Base-by-base conservation (phyloP, 2,329 filamentous ascomycete species). In the Xylogone sp. region DNA sequence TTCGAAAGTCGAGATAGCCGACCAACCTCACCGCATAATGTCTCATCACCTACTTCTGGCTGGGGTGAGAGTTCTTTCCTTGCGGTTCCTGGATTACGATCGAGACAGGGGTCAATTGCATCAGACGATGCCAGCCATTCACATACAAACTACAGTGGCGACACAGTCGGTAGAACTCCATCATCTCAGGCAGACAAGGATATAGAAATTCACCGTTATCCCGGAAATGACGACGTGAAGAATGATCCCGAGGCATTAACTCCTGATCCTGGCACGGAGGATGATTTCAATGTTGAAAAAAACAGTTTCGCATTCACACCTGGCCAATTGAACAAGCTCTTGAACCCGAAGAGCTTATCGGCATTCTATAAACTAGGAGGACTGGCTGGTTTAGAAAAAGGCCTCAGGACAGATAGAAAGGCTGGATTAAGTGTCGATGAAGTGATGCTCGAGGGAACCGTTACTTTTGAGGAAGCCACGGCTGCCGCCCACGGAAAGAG, bases 301-400 rank as follows among this genome's bases (percentile, higher is more conserved):
- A 90, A 88, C 66, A 82, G 77, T 43, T 90, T 91, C 60, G 87
- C 86, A 8, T 90, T 85, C 61, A 80, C 83, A 0, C 85, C 85
- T 10, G 88, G 88, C 21, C 87, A 88, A 59, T 71, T 90, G 60
- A 83, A 82, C 56, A 93, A 93, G 70, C 71, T 94, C 6, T 75
- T 91, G 48, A 92, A 92, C 57, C 88, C 89, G 1, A 94, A 94
- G 70, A 91, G 79, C 60, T 73, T 88, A 54, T 75, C 81, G 21
- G 88, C 88, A 3, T 90, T 92, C 55, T 83, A 87, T 59, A 87
- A 87, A 5, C 69, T 94, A 2, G 89, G 89, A 50, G 89, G 89
- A 46, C 66, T 93, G 5, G 72, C 71, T 8, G 89, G 89, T 2
- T 65, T 94, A 19, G 87, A 90, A 62, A 89, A 84, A 63, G 89